phyloP scores from a whole-genome alignment of 2,329 filamentous ascomycete genomes.

The Trichoderma aggressivum region DNA sequence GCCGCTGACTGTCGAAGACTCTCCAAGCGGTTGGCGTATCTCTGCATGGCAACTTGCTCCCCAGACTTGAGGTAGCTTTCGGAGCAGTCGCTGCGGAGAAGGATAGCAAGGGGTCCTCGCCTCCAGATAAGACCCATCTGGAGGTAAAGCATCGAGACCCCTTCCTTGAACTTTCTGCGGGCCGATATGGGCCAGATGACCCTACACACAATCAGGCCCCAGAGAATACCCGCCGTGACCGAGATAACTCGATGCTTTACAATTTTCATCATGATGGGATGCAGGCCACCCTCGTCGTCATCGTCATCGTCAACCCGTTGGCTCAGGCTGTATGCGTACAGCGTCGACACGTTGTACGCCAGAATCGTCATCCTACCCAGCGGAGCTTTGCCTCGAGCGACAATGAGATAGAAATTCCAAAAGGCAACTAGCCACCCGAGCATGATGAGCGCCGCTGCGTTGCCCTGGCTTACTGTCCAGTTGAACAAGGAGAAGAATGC shows the following conservation, averaged over 20 bases:
- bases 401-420: conserved; percentile 79
- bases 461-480: conserved; percentile 71
- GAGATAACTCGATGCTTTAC: conserved; percentile 78
- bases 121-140: conserved; percentile 94
- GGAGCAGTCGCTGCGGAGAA: conserved; percentile 56
- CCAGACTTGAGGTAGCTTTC: conserved; percentile 72
- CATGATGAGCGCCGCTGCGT: conserved; percentile 66
- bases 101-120: conserved; percentile 75
- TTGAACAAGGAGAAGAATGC: conserved; percentile 68
- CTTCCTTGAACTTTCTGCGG: conserved; percentile 77
- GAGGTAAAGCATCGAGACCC: conserved; percentile 78
- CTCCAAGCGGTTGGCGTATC: conserved; percentile 68
- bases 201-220: conserved; percentile 82
- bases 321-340: conserved; percentile 84
- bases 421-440: conserved; percentile 76
- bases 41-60: conserved; percentile 80
- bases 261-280: conserved; percentile 79
- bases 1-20: conserved; percentile 64
- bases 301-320: conserved; percentile 70
- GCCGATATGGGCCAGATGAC: conserved; percentile 88
- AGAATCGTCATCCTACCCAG: conserved; percentile 88
- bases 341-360: conserved; percentile 85
- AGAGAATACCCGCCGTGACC: conserved; percentile 76
- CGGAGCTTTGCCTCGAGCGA: conserved; percentile 74
- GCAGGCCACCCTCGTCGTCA: conserved; percentile 76